Percentiles rank a stretch among this genome's conserved stretches.
Conservation (phyloP, 2,329 filamentous ascomycete genomes). For the Cladobotryum protrusum region DNA sequence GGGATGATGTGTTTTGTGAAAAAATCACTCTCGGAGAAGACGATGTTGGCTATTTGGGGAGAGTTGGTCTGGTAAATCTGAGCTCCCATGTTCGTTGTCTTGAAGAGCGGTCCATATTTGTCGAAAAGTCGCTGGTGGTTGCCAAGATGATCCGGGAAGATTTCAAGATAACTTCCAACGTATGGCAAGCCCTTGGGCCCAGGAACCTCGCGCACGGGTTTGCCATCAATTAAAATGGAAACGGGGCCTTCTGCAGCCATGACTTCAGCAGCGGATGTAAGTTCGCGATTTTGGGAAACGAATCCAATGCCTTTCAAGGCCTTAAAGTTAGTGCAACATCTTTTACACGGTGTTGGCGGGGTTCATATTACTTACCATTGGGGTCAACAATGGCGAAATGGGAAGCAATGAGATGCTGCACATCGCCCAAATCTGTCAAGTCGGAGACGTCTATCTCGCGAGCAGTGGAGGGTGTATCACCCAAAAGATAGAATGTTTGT, state of each 20-base stretch:
- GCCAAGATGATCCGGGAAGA: slow-evolving; percentile 52
- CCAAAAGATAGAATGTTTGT: slow-evolving; percentile 37
- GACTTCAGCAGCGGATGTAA: slow-evolving; percentile 31
- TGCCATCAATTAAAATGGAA: slow-evolving; percentile 43
- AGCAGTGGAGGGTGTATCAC: slow-evolving; percentile 32
- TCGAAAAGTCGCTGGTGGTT: slow-evolving; percentile 50
- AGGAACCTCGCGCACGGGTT: slow-evolving; percentile 42
- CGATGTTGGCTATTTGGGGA: slow-evolving; percentile 38
- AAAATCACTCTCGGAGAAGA: slow-evolving; percentile 43
- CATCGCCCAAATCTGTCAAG: slow-evolving; percentile 28
- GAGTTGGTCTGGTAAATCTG: slow-evolving; percentile 46
- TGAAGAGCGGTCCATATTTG: slow-evolving; percentile 45
- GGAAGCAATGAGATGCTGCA: slow-evolving; percentile 34
- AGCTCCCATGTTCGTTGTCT: slow-evolving; percentile 46
- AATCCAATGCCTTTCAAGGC: slow-evolving; percentile 31
- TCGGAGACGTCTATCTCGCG: slow-evolving; percentile 31
- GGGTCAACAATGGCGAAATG: slow-evolving; percentile 39
- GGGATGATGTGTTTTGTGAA: slow-evolving; percentile 49
- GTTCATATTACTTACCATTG: slow-evolving; percentile 23
- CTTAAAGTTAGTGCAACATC: not conserved
- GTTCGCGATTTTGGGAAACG: slow-evolving; percentile 22
- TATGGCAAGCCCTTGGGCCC: slow-evolving; percentile 42
- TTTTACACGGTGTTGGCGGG: not conserved
- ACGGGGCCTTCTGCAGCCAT: slow-evolving; percentile 27
- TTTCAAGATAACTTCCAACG: slow-evolving; percentile 49